Percentiles rank a stretch among this genome's conserved stretches.
Evolutionary conservation across 1,139 yeast genomes (phyloP).

Genomic region (Starmera stellimalicola): DNA sequence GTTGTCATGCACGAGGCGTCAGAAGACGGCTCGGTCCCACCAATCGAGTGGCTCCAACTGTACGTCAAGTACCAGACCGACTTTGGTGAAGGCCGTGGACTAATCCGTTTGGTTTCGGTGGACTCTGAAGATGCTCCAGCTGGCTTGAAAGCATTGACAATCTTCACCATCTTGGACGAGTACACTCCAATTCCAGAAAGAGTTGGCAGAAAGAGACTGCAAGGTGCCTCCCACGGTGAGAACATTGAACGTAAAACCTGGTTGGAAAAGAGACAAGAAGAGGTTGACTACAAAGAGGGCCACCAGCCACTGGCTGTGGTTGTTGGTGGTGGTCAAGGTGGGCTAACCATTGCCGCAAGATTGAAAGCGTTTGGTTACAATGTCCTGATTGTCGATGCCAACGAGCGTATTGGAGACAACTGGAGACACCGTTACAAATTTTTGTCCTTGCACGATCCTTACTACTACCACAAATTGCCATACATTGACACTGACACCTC

Average conservation of each 20-base stretch:
- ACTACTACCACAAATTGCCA: conserved; percentile 32
- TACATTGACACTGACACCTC: conserved; percentile 31
- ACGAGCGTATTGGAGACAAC: conserved; percentile 31
- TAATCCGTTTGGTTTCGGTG: conserved; percentile 25
- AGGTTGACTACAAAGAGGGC: conserved; percentile 20
- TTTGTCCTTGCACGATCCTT: conserved; percentile 35
- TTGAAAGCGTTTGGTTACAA: conserved; percentile 31
- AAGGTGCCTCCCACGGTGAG: conserved; percentile 32
- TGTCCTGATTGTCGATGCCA: conserved; percentile 29
- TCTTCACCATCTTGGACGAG: conserved; percentile 29
- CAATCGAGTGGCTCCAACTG: conserved; percentile 28
- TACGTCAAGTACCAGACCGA: conserved; percentile 23
- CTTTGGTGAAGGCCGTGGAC: conserved; percentile 27
- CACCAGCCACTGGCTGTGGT: conserved; percentile 31
- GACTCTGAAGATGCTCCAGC: conserved; percentile 18
- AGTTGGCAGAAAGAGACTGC: conserved; percentile 24
- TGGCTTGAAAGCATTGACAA: conserved; percentile 24
- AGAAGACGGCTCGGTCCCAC: conserved; percentile 15
- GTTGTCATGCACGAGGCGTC: conserved; percentile 21
- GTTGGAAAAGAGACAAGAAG: conserved; percentile 22
- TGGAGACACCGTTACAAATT: conserved; percentile 37
- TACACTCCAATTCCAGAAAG: conserved; percentile 26
- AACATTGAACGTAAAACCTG: conserved; percentile 25
- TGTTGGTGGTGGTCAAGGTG: conserved; percentile 39
- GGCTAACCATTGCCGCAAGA: conserved; percentile 32